Evolutionary conservation across 495 filamentous ascomycete species (phyloP).

Genomic region (Aspergillus leporis): DNA sequence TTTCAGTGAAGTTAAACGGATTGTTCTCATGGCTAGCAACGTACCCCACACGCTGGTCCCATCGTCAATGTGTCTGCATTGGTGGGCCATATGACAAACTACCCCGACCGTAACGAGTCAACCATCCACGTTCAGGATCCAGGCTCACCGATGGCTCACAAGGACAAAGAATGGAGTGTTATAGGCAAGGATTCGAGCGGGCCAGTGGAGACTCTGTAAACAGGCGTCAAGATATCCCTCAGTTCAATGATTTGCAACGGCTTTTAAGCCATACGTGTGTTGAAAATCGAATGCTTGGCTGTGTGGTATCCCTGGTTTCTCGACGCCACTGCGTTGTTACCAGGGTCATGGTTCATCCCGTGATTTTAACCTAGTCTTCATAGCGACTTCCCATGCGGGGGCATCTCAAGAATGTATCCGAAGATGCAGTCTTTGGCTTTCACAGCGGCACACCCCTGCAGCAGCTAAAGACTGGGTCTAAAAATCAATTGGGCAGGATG

Average conservation of each 20-base stretch:
- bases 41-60: not conserved
- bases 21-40: not conserved
- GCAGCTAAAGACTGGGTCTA: not conserved
- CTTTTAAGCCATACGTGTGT: not conserved
- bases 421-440: not conserved
- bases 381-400: not conserved
- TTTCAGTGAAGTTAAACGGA: not conserved
- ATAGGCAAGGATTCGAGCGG: not conserved
- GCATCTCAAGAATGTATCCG: not conserved
- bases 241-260: not conserved
- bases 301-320: not conserved
- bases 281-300: not conserved
- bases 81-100: not conserved
- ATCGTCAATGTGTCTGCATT: not conserved
- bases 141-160: not conserved
- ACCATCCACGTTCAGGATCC: not conserved
- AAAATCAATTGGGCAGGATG: not conserved
- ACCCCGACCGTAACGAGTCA: not conserved
- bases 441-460: not conserved
- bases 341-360: not conserved
- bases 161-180: not conserved
- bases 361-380: not conserved
- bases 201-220: not conserved
- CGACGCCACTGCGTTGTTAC: not conserved
- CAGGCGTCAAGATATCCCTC: not conserved